Evolutionary conservation across 1,284 basidiomycete species (phyloP).

Genomic region (Vanrija sp.): DNA sequence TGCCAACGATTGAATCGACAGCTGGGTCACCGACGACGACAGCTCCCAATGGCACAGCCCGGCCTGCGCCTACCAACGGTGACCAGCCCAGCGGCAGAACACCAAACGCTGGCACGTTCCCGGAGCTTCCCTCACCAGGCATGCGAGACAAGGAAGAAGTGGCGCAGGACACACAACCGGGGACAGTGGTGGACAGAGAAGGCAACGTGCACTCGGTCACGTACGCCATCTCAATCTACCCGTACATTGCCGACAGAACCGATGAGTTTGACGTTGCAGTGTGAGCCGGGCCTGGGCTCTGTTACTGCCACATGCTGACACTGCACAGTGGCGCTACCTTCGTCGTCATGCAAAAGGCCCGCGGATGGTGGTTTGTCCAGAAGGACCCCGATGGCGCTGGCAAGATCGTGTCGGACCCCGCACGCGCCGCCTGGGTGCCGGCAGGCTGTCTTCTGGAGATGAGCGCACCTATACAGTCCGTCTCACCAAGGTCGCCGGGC

Average conservation of each 20-base stretch:
- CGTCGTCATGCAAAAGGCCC: constrained; percentile 85
- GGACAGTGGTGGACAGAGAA: constrained; percentile 38
- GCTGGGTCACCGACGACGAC: constrained; percentile 35
- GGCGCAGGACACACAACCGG: constrained; percentile 6
- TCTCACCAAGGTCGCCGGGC: constrained; percentile 18
- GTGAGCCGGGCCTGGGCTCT: constrained; percentile 54
- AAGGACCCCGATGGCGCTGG: constrained; percentile 83
- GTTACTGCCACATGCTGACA: constrained; percentile 8
- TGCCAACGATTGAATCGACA: constrained; percentile 34
- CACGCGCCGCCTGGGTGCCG: constrained; percentile 81
- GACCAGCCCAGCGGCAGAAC: constrained; percentile 16
- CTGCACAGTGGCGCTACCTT: constrained; percentile 75
- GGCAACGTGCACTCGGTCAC: constrained; percentile 42
- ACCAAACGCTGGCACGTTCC: constrained; percentile 34
- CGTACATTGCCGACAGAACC: constrained; percentile 89
- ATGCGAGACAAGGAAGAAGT: constrained; percentile 24
- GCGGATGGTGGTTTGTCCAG: constrained; percentile 99
- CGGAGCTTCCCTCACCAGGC: constrained; percentile 44
- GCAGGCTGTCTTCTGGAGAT: constrained; percentile 87
- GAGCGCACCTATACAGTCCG: constrained; percentile 57
- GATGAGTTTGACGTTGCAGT: constrained; percentile 98
- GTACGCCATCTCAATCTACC: constrained; percentile 54
- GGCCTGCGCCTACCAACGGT: not conserved
- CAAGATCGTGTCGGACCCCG: constrained; percentile 66
- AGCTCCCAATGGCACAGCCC: not conserved